phyloP scores from a whole-genome alignment of 345 rosid genomes.

The Gossypium mustelinum region DNA sequence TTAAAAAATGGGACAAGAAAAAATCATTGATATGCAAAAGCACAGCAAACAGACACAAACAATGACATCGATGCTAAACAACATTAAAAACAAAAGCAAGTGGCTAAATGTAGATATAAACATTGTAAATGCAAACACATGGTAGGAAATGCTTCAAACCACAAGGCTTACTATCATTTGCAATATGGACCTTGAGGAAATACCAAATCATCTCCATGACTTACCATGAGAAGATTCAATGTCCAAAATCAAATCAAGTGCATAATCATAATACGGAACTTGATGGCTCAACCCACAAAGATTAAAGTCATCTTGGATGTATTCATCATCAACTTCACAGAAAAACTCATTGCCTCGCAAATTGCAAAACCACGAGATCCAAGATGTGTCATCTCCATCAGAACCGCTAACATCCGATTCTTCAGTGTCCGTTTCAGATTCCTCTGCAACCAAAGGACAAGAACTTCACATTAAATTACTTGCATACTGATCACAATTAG shows the following conservation, averaged over 20 bases:
- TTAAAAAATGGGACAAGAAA: background rate
- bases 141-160: too few relatives aligned
- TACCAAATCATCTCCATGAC: background rate
- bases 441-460: slow-evolving; percentile 4
- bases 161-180: too few relatives aligned
- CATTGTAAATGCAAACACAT: too few relatives aligned
- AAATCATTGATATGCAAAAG: background rate
- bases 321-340: slow-evolving; percentile 96
- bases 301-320: slow-evolving; percentile 93
- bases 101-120: too few relatives aligned
- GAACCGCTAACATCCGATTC: slow-evolving; percentile 63
- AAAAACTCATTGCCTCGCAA: slow-evolving; percentile 93
- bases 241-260: slow-evolving; percentile 88
- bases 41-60: background rate
- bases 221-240: slow-evolving; percentile 91
- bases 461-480: background rate
- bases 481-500: background rate
- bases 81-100: too few relatives aligned
- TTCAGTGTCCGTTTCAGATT: slow-evolving; percentile 28
- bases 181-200: background rate
- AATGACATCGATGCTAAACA: too few relatives aligned
- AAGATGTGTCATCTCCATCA: slow-evolving; percentile 86
- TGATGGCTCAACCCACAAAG: slow-evolving; percentile 96
- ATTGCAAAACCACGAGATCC: slow-evolving; percentile 99
- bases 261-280: slow-evolving; percentile 93